Evolutionary conservation across 495 filamentous ascomycete species (phyloP).

Genomic region (Lasiosphaeria ovina): DNA sequence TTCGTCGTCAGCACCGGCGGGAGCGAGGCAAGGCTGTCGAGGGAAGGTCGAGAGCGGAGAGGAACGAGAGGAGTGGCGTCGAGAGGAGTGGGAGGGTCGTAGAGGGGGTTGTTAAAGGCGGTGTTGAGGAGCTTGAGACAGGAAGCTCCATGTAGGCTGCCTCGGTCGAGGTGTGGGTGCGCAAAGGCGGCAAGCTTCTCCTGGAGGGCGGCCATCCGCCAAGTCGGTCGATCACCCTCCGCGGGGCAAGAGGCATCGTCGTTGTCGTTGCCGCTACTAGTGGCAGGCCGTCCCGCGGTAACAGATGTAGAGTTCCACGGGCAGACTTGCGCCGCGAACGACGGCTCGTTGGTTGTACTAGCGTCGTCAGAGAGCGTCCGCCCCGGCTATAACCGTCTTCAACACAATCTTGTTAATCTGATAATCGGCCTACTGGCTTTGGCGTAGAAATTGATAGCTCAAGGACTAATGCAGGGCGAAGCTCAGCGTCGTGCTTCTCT

Average conservation of each 20-base stretch:
- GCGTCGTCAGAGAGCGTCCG: too few species aligned
- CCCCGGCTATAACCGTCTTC: too few species aligned
- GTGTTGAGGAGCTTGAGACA: too few species aligned
- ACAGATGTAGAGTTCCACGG: conserved; percentile 2
- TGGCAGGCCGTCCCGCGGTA: conserved; percentile 8
- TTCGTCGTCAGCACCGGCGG: conserved; percentile 3
- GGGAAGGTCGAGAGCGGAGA: conserved; percentile 2
- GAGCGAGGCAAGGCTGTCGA: conserved; percentile 7
- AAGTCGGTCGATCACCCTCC: conserved; percentile 3
- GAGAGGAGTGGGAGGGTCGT: conserved; percentile 1
- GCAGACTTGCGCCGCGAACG: too few species aligned
- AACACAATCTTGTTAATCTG: too few species aligned
- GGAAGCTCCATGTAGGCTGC: too few species aligned
- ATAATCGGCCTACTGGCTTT: too few species aligned
- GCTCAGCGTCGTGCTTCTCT: not conserved
- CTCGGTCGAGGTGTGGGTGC: too few species aligned
- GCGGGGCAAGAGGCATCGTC: conserved; percentile 5
- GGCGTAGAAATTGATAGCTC: not conserved
- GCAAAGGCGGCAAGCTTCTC: conserved; percentile 9
- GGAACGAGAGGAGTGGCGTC: conserved; percentile 4
- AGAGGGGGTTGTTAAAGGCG: conserved; percentile 3
- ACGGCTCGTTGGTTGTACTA: too few species aligned
- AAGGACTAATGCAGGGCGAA: not conserved
- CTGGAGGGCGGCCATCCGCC: conserved; percentile 5
- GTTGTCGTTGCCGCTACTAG: conserved; percentile 7